Base-by-base conservation (phyloP, 805 yeast species). In the Osmozyma mogii region DNA sequence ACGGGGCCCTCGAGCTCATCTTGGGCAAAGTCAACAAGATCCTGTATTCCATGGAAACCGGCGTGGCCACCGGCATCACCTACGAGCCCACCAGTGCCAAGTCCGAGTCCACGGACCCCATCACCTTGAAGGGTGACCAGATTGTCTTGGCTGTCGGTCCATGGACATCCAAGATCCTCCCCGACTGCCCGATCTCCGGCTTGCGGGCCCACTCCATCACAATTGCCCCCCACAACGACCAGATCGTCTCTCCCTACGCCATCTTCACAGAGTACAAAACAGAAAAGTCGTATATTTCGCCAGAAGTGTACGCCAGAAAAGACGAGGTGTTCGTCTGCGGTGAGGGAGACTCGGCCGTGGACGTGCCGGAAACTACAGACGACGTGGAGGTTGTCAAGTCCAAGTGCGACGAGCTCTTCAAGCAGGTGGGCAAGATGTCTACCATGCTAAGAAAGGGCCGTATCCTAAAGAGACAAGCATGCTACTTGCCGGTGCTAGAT, bases 251-350 rank as follows among this genome's bases (percentile, higher is more conserved):
- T 4, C 95, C 97, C 3, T 85, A 76, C 52, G 97, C 97, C 5
- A 78, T 92, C 23, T 92, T 89, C 61, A 85, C 97, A 5, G 97
- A 92, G 55, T 65, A 89, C 37, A 78, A 78, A 47, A 62, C 84
- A n/a, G 73, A 71, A n/a, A 62, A 68, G 14, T 69, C 75, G 25
- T 82, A 78, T 54, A 88, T 84, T 15, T 75, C 94, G 2, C 98
- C 98, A 0, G 98, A 89, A 52, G 76, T 92, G 38, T 89, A 89
- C 54, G 95, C 97, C 6, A 72, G 98, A 52, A 80, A 78, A 46
- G 96, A 89, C 56, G 98, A 92, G 56, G 92, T 89, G 24, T 89
- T 88, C 47, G 92, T 92, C 2, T 89, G 97, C 58, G 97, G 98
- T 25, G 98, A 92, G 56, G 95, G 96, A 26, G 96, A 87, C 49